Evolutionary conservation across 768 basidiomycete genomes (phyloP).

Genomic region (Pisolithus sp.): DNA sequence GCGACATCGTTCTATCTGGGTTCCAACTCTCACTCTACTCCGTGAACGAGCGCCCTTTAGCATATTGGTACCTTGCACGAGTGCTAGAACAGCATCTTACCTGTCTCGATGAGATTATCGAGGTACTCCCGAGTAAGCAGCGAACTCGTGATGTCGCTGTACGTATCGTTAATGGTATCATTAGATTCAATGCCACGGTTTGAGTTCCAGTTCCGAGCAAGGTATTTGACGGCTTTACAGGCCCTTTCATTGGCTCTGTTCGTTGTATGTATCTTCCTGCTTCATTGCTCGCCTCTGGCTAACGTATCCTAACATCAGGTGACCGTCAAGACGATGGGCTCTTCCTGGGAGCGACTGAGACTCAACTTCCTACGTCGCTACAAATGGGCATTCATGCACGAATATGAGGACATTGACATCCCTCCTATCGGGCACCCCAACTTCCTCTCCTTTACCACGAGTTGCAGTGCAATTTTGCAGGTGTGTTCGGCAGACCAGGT

Average conservation of each 20-base stretch:
- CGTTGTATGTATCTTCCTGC: slow-evolving; percentile 33
- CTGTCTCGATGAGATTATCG: slow-evolving; percentile 44
- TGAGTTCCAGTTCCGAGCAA: slow-evolving; percentile 46
- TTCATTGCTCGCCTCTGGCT: background rate
- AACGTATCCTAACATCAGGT: slow-evolving; percentile 29
- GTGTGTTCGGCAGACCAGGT: slow-evolving; percentile 18
- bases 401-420: slow-evolving; percentile 46
- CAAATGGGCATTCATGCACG: slow-evolving; percentile 68
- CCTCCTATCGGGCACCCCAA: slow-evolving; percentile 50
- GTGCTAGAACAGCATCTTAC: slow-evolving; percentile 53
- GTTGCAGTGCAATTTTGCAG: slow-evolving; percentile 34
- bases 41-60: slow-evolving; percentile 59
- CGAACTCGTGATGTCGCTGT: background rate
- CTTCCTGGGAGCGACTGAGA: slow-evolving; percentile 44
- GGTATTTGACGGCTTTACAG: slow-evolving; percentile 53
- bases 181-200: slow-evolving; percentile 23
- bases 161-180: background rate
- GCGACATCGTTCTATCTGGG: slow-evolving; percentile 68
- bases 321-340: slow-evolving; percentile 40
- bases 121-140: slow-evolving; percentile 36
- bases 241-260: slow-evolving; percentile 49
- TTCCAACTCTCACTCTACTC: slow-evolving; percentile 73
- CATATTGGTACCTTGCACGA: slow-evolving; percentile 66
- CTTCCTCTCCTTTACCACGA: slow-evolving; percentile 41
- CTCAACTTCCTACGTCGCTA: slow-evolving; percentile 62